Conservation (phyloP, 2,329 filamentous ascomycete genomes). For the Trichophyton benhamiae region DNA sequence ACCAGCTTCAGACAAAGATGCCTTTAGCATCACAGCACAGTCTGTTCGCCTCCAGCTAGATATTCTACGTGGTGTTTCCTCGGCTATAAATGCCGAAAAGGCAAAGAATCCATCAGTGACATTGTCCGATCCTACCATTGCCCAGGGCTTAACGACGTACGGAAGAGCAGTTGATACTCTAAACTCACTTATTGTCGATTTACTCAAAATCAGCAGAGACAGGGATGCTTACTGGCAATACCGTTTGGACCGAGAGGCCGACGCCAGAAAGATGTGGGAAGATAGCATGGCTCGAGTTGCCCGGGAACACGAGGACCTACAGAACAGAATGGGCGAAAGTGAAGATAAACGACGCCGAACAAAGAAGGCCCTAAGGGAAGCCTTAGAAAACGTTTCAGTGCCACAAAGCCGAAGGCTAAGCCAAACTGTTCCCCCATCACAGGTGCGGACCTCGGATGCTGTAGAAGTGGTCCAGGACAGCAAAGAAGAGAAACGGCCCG, state of each 20-base stretch:
- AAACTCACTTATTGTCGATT: constrained; percentile 69
- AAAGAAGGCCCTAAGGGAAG: constrained; percentile 78
- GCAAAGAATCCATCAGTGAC: constrained; percentile 55
- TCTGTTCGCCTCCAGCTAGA: constrained; percentile 88
- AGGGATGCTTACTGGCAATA: constrained; percentile 97
- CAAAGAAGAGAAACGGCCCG: constrained; percentile 21
- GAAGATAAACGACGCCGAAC: constrained; percentile 82
- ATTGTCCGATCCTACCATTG: constrained; percentile 63
- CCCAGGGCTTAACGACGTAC: constrained; percentile 71
- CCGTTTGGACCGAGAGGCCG: constrained; percentile 76
- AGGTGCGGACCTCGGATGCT: constrained; percentile 24
- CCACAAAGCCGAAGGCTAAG: constrained; percentile 29
- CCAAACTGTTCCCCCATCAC: constrained; percentile 16
- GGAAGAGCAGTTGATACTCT: constrained; percentile 81
- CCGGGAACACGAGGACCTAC: constrained; percentile 80
- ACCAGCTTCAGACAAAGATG: constrained; percentile 61
- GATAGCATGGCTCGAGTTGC: constrained; percentile 98
- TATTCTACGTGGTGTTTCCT: constrained; percentile 71
- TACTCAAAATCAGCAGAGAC: constrained; percentile 84
- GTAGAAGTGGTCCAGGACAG: constrained; percentile 28
- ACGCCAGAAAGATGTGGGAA: constrained; percentile 93
- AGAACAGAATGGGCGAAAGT: constrained; percentile 75
- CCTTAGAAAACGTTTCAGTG: constrained; percentile 49
- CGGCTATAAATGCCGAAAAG: constrained; percentile 64
- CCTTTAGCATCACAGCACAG: constrained; percentile 92